Evolutionary conservation across 495 filamentous ascomycete species (phyloP), one percentile per base, ranked within the genome.

Genomic region (Stereocaulon alpinum): DNA sequence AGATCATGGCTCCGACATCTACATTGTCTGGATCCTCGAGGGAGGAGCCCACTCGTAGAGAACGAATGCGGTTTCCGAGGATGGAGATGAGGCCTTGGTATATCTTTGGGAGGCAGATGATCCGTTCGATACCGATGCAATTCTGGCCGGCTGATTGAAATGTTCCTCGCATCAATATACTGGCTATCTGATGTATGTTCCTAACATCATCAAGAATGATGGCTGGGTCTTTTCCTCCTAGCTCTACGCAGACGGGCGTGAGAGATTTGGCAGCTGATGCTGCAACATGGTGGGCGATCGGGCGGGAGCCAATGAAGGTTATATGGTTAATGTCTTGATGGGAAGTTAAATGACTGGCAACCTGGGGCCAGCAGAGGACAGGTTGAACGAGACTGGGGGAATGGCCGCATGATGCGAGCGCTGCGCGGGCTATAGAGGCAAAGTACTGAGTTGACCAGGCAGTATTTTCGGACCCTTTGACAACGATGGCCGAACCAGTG

Each of bases 71-170:
- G 14, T 83, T 82, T 44, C 81, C 75, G 50, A 99, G 82, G 57
- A 86, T 76, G 15, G 75, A 66, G 56, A 95, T 75, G 30, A 99
- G 81, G 44, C 76, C 73, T 49, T 83, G 71, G 76, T 97, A 97
- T 45, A 83, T 76, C 20, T 74, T 73, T 1, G 89, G 86, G 12
- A 86, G 78, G 49, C 86, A 88, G 66, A 99, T 82, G 69, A 97
- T 85, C 43, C 93, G 86, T 73, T 99, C 93, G 58, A 95, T 88
- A 60, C 94, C 93, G 70, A 97, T 89, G 72, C 93, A 99, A 73
- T 99, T 99, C 68, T 99, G 93, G 1, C 93, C 93, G n/a, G 91
- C 83, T 57, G 91, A 89, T 71, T 96, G 92, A 76, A 97, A 99
- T 37, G 87, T 86, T 44, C 91, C 93, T 54, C 94, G 84, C 75